These are phyloP conservation scores for Encephalitozoon cuniculi DNA, from an alignment of 371 early-diverging fungal species.

Conservation along the genomic window DNA sequence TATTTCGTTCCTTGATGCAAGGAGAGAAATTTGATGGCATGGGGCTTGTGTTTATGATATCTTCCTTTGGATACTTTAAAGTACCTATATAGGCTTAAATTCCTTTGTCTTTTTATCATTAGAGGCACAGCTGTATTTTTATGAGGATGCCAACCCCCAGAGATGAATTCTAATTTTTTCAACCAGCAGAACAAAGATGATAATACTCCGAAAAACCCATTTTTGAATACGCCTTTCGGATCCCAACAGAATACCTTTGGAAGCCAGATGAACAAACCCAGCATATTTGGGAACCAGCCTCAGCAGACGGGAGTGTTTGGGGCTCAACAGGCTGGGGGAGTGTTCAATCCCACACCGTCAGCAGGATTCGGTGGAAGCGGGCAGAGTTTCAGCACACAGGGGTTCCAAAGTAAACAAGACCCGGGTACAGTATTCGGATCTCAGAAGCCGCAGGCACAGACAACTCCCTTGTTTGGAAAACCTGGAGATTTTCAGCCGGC, in stretches of 20 bases:
- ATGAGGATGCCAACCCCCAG: not conserved
- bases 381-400: not conserved
- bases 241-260: not conserved
- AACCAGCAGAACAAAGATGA: constrained; percentile 4
- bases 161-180: constrained; percentile 11
- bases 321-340: not conserved
- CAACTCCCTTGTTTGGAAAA: not conserved
- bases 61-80: not conserved
- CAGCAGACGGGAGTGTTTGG: not conserved
- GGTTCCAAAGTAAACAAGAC: not conserved
- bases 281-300: not conserved
- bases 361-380: not conserved
- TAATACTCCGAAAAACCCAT: not conserved
- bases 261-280: not conserved
- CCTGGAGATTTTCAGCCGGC: not conserved
- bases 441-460: not conserved
- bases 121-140: not conserved
- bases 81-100: not conserved
- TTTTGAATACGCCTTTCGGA: not conserved
- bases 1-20: not conserved
- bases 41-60: not conserved
- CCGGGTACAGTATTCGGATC: not conserved
- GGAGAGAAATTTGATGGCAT: not conserved
- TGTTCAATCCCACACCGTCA: not conserved
- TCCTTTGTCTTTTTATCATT: not conserved